phyloP scores from a whole-genome alignment of 1,139 yeast genomes.

The Kodamaea anthophila region DNA sequence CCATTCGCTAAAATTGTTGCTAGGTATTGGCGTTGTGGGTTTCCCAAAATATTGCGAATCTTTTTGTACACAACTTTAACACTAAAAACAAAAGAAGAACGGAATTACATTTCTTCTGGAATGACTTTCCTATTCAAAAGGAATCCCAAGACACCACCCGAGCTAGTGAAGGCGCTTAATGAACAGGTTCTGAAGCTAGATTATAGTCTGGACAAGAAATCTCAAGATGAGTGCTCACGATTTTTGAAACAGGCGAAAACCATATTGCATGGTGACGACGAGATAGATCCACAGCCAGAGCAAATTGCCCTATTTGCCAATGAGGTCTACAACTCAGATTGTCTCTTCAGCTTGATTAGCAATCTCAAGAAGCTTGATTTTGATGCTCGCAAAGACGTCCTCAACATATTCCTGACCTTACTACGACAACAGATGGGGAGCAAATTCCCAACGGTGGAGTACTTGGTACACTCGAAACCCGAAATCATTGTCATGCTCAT shows the following conservation, averaged over 20 bases:
- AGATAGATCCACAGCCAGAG: slow-evolving; percentile 66
- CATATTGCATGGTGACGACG: slow-evolving; percentile 72
- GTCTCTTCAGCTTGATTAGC: slow-evolving; percentile 53
- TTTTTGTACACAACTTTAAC: slow-evolving; percentile 4
- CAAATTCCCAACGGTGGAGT: slow-evolving; percentile 83
- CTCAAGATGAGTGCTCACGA: slow-evolving; percentile 73
- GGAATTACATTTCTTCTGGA: background rate
- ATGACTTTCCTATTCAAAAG: slow-evolving; percentile 92
- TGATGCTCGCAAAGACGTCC: slow-evolving; percentile 84
- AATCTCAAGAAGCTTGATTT: slow-evolving; percentile 67
- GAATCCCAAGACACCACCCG: slow-evolving; percentile 88
- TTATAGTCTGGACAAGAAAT: slow-evolving; percentile 46
- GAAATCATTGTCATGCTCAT: slow-evolving; percentile 58
- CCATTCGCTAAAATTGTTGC: no score
- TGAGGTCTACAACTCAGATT: slow-evolving; percentile 69
- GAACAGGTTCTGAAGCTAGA: slow-evolving; percentile 72
- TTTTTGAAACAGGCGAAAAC: slow-evolving; percentile 62
- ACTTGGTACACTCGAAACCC: slow-evolving; percentile 56
- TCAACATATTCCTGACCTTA: slow-evolving; percentile 64
- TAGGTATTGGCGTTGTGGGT: no score
- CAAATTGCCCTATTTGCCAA: slow-evolving; percentile 67
- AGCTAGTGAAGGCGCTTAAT: slow-evolving; percentile 65
- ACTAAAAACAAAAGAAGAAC: background rate
- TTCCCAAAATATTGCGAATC: no score
- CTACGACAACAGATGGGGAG: slow-evolving; percentile 74